Conservation (phyloP, 1,284 basidiomycete species). For the Ceratobasidium sp. region DNA sequence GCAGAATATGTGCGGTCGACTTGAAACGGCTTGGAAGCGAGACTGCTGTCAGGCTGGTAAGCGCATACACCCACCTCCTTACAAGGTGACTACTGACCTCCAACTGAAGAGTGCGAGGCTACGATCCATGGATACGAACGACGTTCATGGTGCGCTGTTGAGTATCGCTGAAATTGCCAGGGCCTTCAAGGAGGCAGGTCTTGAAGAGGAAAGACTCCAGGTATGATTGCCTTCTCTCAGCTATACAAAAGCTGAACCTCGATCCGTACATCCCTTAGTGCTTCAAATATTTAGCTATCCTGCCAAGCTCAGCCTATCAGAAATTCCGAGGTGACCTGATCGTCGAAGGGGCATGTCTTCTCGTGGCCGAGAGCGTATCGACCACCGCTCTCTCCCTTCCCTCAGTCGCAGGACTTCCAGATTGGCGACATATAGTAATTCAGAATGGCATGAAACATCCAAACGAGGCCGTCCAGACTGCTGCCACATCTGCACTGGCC, state of each 20-base stretch:
- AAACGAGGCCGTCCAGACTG: conserved; percentile 74
- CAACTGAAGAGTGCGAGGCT: conserved; percentile 65
- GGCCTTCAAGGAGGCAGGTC: conserved; percentile 57
- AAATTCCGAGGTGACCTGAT: conserved; percentile 79
- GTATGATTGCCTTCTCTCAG: conserved; percentile 51
- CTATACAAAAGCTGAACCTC: not conserved
- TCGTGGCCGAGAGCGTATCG: conserved; percentile 76
- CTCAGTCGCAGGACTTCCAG: conserved; percentile 57
- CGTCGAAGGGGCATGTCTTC: conserved; percentile 75
- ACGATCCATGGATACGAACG: conserved; percentile 71
- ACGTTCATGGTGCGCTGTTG: conserved; percentile 85
- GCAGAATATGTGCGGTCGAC: conserved; percentile 72
- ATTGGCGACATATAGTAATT: conserved; percentile 73
- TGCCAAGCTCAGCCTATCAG: conserved; percentile 67
- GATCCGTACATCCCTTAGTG: conserved; percentile 46
- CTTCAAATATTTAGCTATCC: conserved; percentile 64
- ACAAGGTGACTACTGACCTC: not conserved
- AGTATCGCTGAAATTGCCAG: conserved; percentile 76
- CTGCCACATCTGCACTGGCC: conserved; percentile 72
- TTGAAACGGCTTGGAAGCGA: conserved; percentile 63
- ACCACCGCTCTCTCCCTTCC: conserved; percentile 59
- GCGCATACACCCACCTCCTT: conserved; percentile 45
- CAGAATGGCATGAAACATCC: conserved; percentile 78
- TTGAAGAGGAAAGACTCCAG: conserved; percentile 56
- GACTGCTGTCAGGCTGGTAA: conserved; percentile 64